Percentiles rank a stretch among this genome's conserved stretches.
Evolutionary conservation across 106 monocot genomes (phyloP).

Genomic region (Posidonia australis): DNA sequence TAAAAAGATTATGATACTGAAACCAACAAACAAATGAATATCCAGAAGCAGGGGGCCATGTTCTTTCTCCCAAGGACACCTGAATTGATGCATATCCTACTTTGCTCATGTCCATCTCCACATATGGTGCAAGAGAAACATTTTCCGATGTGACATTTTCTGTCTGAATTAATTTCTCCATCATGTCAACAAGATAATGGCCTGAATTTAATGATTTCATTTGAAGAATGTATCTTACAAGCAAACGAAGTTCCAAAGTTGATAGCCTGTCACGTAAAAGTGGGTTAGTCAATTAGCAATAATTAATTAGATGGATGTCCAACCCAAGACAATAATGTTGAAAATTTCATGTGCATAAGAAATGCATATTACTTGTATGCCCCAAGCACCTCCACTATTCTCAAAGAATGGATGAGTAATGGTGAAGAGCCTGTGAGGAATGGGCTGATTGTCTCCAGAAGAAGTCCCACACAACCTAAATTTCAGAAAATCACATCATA

Average conservation of each 20-base stretch:
- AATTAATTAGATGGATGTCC: too few species aligned
- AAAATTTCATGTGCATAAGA: too few species aligned
- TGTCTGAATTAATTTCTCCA: conserved; percentile 67
- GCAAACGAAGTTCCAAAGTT: conserved; percentile 71
- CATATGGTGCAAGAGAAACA: conserved; percentile 77
- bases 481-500: conserved; percentile 11
- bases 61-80: conserved; percentile 96
- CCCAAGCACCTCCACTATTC: conserved; percentile 81
- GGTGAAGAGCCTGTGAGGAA: conserved; percentile 68
- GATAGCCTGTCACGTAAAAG: conserved; percentile 87
- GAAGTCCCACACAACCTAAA: conserved; percentile 87
- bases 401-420: conserved; percentile 66
- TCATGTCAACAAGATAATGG: conserved; percentile 80
- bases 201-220: conserved; percentile 61
- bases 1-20: conserved; percentile 62
- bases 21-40: conserved; percentile 99
- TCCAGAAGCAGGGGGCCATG: conserved; percentile 98
- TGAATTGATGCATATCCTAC: conserved; percentile 87
- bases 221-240: conserved; percentile 80
- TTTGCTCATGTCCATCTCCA: conserved; percentile 94
- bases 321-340: too few species aligned
- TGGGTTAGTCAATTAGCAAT: too few species aligned
- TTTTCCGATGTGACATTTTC: conserved; percentile 49
- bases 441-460: conserved; percentile 78
- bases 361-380: conserved; percentile 77